Percentiles rank a stretch among this genome's conserved stretches.
phyloP scores from a whole-genome alignment of 495 filamentous ascomycete genomes.

The Aspergillus avenaceus region DNA sequence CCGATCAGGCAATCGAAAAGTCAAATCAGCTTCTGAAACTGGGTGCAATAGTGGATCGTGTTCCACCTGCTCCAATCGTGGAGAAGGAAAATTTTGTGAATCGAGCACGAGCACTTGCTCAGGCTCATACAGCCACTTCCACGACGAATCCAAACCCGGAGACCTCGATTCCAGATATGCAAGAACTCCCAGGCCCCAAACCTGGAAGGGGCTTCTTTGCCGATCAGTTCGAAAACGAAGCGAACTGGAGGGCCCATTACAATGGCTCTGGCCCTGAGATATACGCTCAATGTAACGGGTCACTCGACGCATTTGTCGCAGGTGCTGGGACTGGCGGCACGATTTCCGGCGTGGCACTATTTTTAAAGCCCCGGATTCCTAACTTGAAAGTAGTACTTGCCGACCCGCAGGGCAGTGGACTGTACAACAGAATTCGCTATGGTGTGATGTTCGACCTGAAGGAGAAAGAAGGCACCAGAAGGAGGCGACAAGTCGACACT shows the following conservation, averaged over 20 bases:
- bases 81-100: constrained; percentile 94
- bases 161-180: constrained; percentile 1
- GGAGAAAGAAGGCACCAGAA: constrained; percentile 84
- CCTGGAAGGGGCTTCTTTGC: constrained; percentile 76
- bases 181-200: constrained; percentile 9
- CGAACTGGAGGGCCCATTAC: constrained; percentile 84
- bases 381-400: constrained; percentile 74
- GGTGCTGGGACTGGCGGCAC: constrained; percentile 97
- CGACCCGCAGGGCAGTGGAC: constrained; percentile 88
- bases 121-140: constrained; percentile 60
- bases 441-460: constrained; percentile 93
- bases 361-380: constrained; percentile 67
- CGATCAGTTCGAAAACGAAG: constrained; percentile 89
- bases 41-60: constrained; percentile 83
- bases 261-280: constrained; percentile 87
- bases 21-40: constrained; percentile 83
- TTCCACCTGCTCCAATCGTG: constrained; percentile 86
- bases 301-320: constrained; percentile 83
- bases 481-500: constrained; percentile 87
- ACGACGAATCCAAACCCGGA: constrained; percentile 10
- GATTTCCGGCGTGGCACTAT: constrained; percentile 78
- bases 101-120: constrained; percentile 71
- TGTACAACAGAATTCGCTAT: constrained; percentile 85
- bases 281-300: constrained; percentile 67
- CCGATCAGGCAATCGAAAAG: constrained; percentile 87